Percentiles rank a stretch among this genome's conserved stretches.
phyloP scores from a whole-genome alignment of 2,329 filamentous ascomycete species.

The Blastomyces gilchristii region DNA sequence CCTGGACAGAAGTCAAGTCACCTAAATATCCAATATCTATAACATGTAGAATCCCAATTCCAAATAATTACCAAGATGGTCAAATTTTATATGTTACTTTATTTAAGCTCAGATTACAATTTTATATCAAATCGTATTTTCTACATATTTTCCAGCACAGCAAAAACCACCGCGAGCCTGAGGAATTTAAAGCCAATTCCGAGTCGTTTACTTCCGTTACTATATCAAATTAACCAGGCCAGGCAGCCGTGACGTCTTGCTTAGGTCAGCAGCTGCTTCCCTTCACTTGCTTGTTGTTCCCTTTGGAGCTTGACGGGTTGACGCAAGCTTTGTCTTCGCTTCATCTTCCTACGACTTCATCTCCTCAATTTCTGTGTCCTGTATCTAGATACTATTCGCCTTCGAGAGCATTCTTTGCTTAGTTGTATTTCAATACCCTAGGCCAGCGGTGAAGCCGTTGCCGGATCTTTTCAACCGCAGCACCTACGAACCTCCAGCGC shows the following conservation, averaged over 20 bases:
- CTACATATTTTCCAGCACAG: neutral
- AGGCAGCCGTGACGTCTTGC: neutral
- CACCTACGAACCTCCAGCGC: slow-evolving; percentile 1
- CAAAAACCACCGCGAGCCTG: too few relatives aligned
- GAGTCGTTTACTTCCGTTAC: too few relatives aligned
- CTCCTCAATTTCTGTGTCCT: neutral
- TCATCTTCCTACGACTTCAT: neutral
- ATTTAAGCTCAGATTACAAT: too few relatives aligned
- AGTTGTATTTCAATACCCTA: neutral
- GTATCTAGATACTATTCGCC: neutral
- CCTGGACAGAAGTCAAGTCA: neutral
- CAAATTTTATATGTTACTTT: too few relatives aligned
- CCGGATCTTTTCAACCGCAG: neutral
- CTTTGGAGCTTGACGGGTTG: neutral
- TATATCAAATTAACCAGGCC: neutral
- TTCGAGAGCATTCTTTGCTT: neutral
- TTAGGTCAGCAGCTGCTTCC: neutral
- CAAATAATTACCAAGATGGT: neutral
- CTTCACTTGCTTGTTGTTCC: too few relatives aligned
- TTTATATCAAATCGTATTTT: neutral
- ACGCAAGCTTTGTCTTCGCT: neutral
- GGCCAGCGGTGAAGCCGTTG: neutral
- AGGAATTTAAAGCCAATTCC: too few relatives aligned
- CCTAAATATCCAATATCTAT: too few relatives aligned
- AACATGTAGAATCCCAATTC: neutral